These are phyloP conservation scores for Cicer judaicum DNA, from an alignment of 306 rosid species.

Conservation along the genomic window DNA sequence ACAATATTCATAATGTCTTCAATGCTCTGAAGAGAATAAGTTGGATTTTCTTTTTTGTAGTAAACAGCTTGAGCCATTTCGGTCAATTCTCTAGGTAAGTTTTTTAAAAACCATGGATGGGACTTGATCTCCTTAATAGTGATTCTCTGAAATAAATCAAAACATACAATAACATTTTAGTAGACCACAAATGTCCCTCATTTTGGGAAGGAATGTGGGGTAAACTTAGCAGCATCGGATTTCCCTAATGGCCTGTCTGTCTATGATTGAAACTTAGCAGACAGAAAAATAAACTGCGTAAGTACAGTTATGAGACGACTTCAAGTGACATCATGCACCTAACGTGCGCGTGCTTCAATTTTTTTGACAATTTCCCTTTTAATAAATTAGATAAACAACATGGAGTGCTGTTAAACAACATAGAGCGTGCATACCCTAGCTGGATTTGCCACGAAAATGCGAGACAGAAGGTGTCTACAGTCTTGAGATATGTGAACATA, in stretches of 20 bases:
- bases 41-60: conserved; percentile 78
- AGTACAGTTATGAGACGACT: conserved; percentile 28
- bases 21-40: conserved; percentile 69
- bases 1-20: conserved; percentile 83
- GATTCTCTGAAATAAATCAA: conserved; percentile 63
- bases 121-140: conserved; percentile 80
- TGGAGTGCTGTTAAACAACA: conserved; percentile 12
- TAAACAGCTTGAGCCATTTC: conserved; percentile 74
- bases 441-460: conserved; percentile 78
- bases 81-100: conserved; percentile 85
- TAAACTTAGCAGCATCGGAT: not conserved
- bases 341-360: not conserved
- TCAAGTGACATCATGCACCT: conserved; percentile 30
- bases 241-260: not conserved
- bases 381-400: conserved; percentile 9
- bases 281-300: not conserved
- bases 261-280: conserved; percentile 16
- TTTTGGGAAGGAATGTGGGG: not conserved
- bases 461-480: conserved; percentile 77
- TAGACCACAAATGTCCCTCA: not conserved
- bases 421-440: conserved; percentile 55
- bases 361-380: not conserved
- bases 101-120: conserved; percentile 84
- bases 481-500: conserved; percentile 88
- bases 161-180: conserved; percentile 44